These are phyloP conservation scores for Septoria petroselini DNA, from an alignment of 2,329 filamentous ascomycete genomes.

Conservation along the genomic window DNA sequence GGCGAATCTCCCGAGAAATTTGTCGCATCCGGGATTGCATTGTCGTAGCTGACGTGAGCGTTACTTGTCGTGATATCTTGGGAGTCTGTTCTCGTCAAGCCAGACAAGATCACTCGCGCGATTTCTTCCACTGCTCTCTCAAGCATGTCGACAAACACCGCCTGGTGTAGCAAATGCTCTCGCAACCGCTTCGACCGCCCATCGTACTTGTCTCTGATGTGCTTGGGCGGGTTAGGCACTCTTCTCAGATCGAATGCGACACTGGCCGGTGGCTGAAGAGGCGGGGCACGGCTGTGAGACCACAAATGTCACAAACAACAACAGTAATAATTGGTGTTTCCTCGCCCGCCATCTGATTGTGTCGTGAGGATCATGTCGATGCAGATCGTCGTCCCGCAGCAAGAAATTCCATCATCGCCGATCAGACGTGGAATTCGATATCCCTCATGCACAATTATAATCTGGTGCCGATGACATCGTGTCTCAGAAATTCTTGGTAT, in stretches of 20 bases:
- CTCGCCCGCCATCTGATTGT: neutral
- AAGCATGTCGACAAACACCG: conserved; percentile 10
- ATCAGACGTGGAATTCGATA: neutral
- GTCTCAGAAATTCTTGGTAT: neutral
- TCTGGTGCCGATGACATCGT: conserved; percentile 6
- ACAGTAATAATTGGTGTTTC: conserved; percentile 5
- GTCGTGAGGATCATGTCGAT: neutral
- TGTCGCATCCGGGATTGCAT: neutral
- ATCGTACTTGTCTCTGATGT: conserved; percentile 19
- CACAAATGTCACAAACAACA: conserved; percentile 11
- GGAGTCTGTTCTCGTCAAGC: neutral
- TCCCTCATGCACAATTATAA: conserved; percentile 4
- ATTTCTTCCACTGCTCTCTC: neutral
- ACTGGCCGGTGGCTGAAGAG: conserved; percentile 12
- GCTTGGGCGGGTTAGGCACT: conserved; percentile 18
- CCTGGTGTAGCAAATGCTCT: conserved; percentile 18
- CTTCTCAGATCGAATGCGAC: conserved; percentile 19
- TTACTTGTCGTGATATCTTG: conserved; percentile 6
- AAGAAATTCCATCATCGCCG: neutral
- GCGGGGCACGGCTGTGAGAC: conserved; percentile 20
- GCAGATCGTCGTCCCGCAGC: neutral
- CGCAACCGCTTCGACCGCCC: conserved; percentile 18
- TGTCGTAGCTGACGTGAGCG: neutral
- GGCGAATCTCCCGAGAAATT: conserved; percentile 1
- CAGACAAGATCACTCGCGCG: neutral